phyloP scores from a whole-genome alignment of 768 basidiomycete species.

The Boletus pseudo-olivaceus region DNA sequence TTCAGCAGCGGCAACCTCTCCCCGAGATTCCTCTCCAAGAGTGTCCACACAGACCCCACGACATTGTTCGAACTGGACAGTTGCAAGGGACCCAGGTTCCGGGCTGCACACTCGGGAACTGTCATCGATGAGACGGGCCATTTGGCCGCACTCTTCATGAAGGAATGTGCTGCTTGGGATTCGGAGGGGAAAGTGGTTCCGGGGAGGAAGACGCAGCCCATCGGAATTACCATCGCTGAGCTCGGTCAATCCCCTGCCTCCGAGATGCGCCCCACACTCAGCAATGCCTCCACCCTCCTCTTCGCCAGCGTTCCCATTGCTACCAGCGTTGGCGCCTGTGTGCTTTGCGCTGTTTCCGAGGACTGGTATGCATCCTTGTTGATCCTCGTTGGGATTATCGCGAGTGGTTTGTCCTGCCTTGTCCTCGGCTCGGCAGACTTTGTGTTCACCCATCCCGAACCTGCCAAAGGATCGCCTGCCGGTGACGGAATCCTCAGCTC shows the following conservation, averaged over 20 bases:
- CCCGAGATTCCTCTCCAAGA: slow-evolving; percentile 10
- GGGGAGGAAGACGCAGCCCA: slow-evolving; percentile 7
- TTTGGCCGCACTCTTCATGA: slow-evolving; percentile 51
- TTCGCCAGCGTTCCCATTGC: slow-evolving; percentile 20
- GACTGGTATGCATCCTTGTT: slow-evolving; percentile 29
- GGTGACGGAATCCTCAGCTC: slow-evolving; percentile 30
- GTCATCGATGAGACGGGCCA: slow-evolving; percentile 42
- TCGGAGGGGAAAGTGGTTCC: slow-evolving; percentile 7
- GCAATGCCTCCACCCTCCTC: background rate
- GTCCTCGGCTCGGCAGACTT: slow-evolving; percentile 24
- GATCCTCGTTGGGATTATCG: slow-evolving; percentile 29
- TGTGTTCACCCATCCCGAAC: slow-evolving; percentile 20
- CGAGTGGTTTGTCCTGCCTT: slow-evolving; percentile 28
- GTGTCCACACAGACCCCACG: slow-evolving; percentile 18
- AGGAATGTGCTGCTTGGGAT: slow-evolving; percentile 11
- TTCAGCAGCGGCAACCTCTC: background rate
- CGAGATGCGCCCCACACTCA: slow-evolving; percentile 5
- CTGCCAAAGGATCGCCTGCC: slow-evolving; percentile 22
- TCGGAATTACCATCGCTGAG: slow-evolving; percentile 8
- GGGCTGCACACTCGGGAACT: slow-evolving; percentile 65
- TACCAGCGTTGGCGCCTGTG: slow-evolving; percentile 19
- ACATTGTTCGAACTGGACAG: slow-evolving; percentile 14
- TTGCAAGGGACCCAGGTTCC: slow-evolving; percentile 56
- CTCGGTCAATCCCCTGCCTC: slow-evolving; percentile 6
- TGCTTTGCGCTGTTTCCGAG: slow-evolving; percentile 11